Percentiles rank a stretch among this genome's conserved stretches.
These are phyloP conservation scores for Aspergillus melleus DNA, from an alignment of 2,329 filamentous ascomycete species.

Conservation along the genomic window DNA sequence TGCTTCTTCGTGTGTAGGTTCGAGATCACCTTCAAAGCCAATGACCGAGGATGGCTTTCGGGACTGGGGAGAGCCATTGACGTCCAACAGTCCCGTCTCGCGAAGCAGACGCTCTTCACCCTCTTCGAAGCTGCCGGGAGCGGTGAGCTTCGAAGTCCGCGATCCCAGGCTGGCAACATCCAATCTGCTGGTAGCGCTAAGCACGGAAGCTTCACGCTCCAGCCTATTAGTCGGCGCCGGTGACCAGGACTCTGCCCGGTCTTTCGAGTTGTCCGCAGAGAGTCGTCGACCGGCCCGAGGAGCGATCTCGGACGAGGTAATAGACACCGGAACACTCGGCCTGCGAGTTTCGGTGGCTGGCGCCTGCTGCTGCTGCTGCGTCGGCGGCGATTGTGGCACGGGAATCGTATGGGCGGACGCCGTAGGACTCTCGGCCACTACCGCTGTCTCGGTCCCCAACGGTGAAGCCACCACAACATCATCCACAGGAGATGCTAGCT, in stretches of 20 bases:
- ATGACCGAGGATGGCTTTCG: conserved; percentile 38
- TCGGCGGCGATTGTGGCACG: background rate
- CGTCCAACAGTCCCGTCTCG: conserved; percentile 64
- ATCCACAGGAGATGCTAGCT: conserved; percentile 13
- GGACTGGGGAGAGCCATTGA: conserved; percentile 45
- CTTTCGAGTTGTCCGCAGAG: conserved; percentile 26
- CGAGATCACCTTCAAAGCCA: conserved; percentile 46
- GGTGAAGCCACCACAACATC: conserved; percentile 1
- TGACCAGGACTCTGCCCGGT: conserved; percentile 29
- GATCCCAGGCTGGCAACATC: conserved; percentile 37
- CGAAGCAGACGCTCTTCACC: conserved; percentile 67
- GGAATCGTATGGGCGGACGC: background rate
- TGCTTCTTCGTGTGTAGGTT: conserved; percentile 34
- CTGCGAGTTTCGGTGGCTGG: conserved; percentile 27
- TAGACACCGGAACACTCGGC: conserved; percentile 34
- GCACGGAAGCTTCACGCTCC: conserved; percentile 39
- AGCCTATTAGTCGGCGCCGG: conserved; percentile 27
- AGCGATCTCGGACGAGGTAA: conserved; percentile 32
- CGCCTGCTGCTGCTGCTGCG: conserved; percentile 20
- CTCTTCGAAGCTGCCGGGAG: conserved; percentile 55
- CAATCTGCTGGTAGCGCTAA: conserved; percentile 38
- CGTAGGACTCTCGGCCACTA: background rate
- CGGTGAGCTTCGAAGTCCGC: conserved; percentile 36
- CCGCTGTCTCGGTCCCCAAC: background rate
- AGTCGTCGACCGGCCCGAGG: conserved; percentile 27